A percentile compares a stretch with the other conserved stretches of the same genome.
Evolutionary conservation across 2,329 filamentous ascomycete species (phyloP).

Genomic region (Cordyceps farinosa): DNA sequence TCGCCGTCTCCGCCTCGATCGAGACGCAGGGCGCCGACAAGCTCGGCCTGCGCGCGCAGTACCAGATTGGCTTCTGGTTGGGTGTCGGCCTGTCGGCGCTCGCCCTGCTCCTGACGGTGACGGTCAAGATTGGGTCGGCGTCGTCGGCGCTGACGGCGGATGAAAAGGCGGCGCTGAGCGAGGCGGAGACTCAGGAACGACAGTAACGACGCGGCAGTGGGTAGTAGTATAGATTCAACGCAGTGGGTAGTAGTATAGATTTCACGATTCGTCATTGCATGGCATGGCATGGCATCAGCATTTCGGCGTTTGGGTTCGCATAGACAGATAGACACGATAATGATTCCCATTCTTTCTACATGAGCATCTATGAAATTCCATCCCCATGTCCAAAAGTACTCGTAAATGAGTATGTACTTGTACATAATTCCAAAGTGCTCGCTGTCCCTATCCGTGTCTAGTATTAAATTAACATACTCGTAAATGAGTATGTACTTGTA

Average conservation of each 20-base stretch:
- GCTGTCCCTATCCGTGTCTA: too few relatives aligned
- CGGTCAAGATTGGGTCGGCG: conserved; percentile 53
- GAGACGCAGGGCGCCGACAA: conserved; percentile 23
- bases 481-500: too few relatives aligned
- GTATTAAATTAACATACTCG: too few relatives aligned
- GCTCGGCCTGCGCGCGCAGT: conserved; percentile 48
- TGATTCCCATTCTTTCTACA: not conserved
- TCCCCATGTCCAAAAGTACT: too few relatives aligned
- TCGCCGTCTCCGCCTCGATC: conserved; percentile 51
- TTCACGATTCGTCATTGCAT: not conserved
- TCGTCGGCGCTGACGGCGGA: conserved; percentile 56
- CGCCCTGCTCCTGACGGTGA: conserved; percentile 52
- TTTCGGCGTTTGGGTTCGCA: not conserved
- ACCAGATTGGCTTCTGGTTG: conserved; percentile 65
- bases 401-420: too few relatives aligned
- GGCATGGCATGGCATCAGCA: not conserved
- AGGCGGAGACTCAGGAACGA: conserved; percentile 11
- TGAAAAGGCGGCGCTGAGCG: conserved; percentile 40
- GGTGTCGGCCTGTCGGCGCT: conserved; percentile 53
- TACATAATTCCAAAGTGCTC: too few relatives aligned
- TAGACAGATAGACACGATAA: not conserved
- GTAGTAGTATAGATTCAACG: too few relatives aligned
- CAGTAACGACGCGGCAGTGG: not conserved
- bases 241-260: too few relatives aligned
- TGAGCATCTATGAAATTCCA: too few relatives aligned